These are phyloP conservation scores for Bipolaris cookei DNA, from an alignment of 2,329 filamentous ascomycete genomes.

Conservation along the genomic window DNA sequence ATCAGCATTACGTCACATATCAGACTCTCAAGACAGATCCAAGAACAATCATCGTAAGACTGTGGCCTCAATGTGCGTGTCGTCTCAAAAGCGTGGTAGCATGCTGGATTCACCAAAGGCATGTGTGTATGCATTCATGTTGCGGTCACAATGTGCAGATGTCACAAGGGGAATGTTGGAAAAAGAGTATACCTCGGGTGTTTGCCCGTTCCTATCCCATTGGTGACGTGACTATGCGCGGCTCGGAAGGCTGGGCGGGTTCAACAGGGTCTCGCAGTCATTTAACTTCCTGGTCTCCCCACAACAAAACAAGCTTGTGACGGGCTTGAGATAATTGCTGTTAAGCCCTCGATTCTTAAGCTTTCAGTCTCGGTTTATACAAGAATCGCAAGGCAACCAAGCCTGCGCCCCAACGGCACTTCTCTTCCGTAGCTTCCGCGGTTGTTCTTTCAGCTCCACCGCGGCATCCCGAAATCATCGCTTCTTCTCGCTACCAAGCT, in stretches of 20 bases:
- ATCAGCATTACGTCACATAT: background rate
- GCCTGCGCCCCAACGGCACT: slow-evolving; percentile 19
- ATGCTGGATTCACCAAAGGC: background rate
- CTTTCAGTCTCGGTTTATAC: slow-evolving; percentile 9
- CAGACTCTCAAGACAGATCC: background rate
- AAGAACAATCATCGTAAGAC: background rate
- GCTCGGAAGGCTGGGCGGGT: slow-evolving; percentile 19
- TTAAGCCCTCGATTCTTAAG: background rate
- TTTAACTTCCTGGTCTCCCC: slow-evolving; percentile 21
- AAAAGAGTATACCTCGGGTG: background rate
- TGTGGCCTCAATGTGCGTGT: background rate
- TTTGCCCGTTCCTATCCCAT: slow-evolving; percentile 3
- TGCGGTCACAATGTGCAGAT: background rate
- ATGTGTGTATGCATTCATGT: too few species aligned
- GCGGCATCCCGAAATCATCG: slow-evolving; percentile 28
- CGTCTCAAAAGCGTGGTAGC: background rate
- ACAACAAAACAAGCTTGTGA: slow-evolving; percentile 25
- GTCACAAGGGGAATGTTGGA: background rate
- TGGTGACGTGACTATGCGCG: slow-evolving; percentile 17
- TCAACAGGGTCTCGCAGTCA: slow-evolving; percentile 14
- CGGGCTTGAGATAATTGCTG: slow-evolving; percentile 12
- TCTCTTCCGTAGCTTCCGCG: slow-evolving; percentile 39
- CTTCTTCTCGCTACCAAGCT: slow-evolving; percentile 10
- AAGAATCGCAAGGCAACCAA: slow-evolving; percentile 4
- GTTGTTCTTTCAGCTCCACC: slow-evolving; percentile 27